A percentile compares a stretch with the other conserved stretches of the same genome.
Conservation (phyloP, 306 rosid species). For the Dalbergia cochinchinensis region DNA sequence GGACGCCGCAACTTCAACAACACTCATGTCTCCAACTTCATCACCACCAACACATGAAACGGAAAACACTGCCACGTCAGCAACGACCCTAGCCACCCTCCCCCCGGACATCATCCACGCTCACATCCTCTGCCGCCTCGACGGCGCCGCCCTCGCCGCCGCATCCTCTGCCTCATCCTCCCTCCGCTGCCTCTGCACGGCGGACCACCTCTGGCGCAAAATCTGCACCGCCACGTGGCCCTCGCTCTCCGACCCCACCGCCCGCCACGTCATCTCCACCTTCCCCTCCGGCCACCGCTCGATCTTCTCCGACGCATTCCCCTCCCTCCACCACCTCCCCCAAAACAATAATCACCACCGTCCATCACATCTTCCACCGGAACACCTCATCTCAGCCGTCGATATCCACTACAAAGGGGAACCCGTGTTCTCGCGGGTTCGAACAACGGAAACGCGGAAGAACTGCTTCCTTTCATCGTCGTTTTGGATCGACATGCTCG, state of each 20-base stretch:
- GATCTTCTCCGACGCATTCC: slow-evolving; percentile 74
- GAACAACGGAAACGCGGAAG: slow-evolving; percentile 49
- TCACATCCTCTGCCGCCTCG: slow-evolving; percentile 79
- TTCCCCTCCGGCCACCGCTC: slow-evolving; percentile 77
- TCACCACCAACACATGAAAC: neutral
- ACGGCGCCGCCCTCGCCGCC: slow-evolving; percentile 70
- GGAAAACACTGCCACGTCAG: neutral
- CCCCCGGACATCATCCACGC: slow-evolving; percentile 69
- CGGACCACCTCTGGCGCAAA: slow-evolving; percentile 69
- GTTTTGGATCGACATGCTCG: slow-evolving; percentile 61
- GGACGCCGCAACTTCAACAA: too few species aligned
- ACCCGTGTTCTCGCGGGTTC: slow-evolving; percentile 65
- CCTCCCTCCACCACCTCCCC: slow-evolving; percentile 52
- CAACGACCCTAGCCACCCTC: slow-evolving; percentile 51
- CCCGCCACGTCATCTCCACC: slow-evolving; percentile 51
- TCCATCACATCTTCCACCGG: slow-evolving; percentile 5
- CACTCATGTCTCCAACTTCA: neutral
- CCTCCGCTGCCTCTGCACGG: slow-evolving; percentile 60
- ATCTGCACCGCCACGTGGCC: slow-evolving; percentile 77
- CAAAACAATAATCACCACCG: neutral
- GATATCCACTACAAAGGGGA: slow-evolving; percentile 63
- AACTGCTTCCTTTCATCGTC: slow-evolving; percentile 66
- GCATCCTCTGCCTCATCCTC: slow-evolving; percentile 62
- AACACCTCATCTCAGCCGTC: slow-evolving; percentile 71
- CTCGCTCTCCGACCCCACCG: slow-evolving; percentile 49